Conservation (phyloP, 352 stramenopile genomes). For the Phytophthora aleatoria region DNA sequence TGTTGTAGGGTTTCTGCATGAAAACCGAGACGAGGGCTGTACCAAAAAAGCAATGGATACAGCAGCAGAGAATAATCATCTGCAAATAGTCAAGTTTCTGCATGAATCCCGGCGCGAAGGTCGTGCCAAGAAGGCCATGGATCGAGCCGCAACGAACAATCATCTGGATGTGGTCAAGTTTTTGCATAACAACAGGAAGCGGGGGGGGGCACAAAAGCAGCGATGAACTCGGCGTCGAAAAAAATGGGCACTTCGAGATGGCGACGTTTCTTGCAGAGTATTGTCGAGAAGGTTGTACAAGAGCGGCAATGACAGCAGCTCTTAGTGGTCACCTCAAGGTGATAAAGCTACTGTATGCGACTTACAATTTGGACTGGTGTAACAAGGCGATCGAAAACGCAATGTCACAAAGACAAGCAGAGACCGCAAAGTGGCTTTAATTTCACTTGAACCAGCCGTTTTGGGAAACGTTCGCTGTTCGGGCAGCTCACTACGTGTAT, state of each 20-base stretch:
- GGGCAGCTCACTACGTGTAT: background rate
- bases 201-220: background rate
- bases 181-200: background rate
- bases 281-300: background rate
- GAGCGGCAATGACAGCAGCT: background rate
- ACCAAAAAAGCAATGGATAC: background rate
- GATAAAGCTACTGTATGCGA: background rate
- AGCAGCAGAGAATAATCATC: background rate
- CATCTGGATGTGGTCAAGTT: slow-evolving; percentile 11
- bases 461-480: background rate
- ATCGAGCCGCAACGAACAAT: slow-evolving; percentile 3
- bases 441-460: background rate
- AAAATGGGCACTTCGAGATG: background rate
- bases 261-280: background rate
- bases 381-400: background rate
- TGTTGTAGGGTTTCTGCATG: background rate
- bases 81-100: background rate
- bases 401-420: background rate
- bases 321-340: background rate
- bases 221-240: background rate
- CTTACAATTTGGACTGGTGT: background rate
- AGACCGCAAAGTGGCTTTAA: background rate
- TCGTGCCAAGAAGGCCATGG: slow-evolving; percentile 10
- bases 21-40: background rate
- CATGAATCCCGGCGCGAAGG: slow-evolving; percentile 5